Conservation (phyloP, 257 asterid species). For the Paraleonurus japonicus region DNA sequence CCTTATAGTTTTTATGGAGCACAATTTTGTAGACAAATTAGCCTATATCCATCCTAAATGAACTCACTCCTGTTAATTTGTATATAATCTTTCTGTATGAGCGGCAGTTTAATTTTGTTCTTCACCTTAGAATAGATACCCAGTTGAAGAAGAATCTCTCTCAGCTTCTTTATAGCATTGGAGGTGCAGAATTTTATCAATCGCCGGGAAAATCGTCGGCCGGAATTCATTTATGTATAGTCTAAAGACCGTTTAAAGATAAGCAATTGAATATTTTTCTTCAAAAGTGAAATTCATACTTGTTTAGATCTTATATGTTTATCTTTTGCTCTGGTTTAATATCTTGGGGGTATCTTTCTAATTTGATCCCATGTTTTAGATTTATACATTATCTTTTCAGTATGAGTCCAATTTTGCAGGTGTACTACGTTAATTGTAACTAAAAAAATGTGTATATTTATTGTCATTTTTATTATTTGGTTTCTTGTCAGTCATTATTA, state of each 20-base stretch:
- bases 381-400: background rate
- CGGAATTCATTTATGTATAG: conserved; percentile 39
- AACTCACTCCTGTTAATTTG: conserved; percentile 24
- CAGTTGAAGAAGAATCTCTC: conserved; percentile 20
- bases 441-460: background rate
- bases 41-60: conserved; percentile 14
- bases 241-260: background rate
- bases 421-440: background rate
- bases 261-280: conserved; percentile 16
- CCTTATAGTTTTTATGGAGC: conserved; percentile 41
- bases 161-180: conserved; percentile 21
- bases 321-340: background rate
- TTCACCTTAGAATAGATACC: conserved; percentile 24
- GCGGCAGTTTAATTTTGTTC: conserved; percentile 6
- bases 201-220: conserved; percentile 32
- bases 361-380: background rate
- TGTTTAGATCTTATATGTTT: background rate
- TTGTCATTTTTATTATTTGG: background rate
- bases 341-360: background rate
- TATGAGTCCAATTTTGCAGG: background rate
- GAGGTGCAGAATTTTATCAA: conserved; percentile 27
- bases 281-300: background rate
- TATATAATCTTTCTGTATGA: conserved; percentile 21
- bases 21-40: conserved; percentile 70
- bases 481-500: background rate